These are phyloP conservation scores for Pseudogymnoascus destructans DNA, from an alignment of 2,329 filamentous ascomycete species.

Conservation along the genomic window DNA sequence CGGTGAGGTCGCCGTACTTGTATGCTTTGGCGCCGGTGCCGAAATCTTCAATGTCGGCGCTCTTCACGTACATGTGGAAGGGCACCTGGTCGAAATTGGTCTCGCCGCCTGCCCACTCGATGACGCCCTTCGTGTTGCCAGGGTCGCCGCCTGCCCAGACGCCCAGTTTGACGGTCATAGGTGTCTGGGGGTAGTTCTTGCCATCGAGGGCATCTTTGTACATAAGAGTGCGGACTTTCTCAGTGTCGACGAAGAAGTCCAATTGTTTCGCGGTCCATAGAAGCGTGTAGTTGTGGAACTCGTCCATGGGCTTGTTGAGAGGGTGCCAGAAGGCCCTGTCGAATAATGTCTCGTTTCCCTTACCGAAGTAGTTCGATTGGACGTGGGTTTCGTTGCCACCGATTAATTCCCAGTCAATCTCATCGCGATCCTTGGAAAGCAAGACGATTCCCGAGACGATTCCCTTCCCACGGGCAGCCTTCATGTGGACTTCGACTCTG, in stretches of 20 bases:
- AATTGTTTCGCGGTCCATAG: constrained; percentile 56
- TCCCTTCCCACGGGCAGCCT: constrained; percentile 60
- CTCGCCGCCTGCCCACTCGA: constrained; percentile 56
- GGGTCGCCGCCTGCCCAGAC: constrained; percentile 53
- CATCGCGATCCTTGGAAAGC: constrained; percentile 71
- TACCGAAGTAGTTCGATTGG: constrained; percentile 66
- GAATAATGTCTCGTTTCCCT: constrained; percentile 57
- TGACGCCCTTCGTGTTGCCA: constrained; percentile 39
- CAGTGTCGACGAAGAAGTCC: constrained; percentile 58
- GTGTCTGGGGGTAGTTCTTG: constrained; percentile 60
- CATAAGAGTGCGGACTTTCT: constrained; percentile 48
- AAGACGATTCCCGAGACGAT: constrained; percentile 75
- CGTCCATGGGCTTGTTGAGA: constrained; percentile 43
- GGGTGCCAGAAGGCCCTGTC: constrained; percentile 53
- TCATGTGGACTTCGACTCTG: constrained; percentile 63
- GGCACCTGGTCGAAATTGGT: constrained; percentile 55
- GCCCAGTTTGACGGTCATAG: constrained; percentile 55
- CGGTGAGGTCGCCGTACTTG: constrained; percentile 46
- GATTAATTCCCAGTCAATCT: constrained; percentile 78
- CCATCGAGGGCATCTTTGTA: constrained; percentile 48
- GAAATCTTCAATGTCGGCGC: constrained; percentile 42
- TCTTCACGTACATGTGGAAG: constrained; percentile 63
- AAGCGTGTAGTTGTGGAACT: constrained; percentile 58
- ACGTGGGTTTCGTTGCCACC: constrained; percentile 50
- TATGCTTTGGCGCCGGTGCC: constrained; percentile 51